Conservation (phyloP, 768 basidiomycete species). For the Thelephora ganbajun region DNA sequence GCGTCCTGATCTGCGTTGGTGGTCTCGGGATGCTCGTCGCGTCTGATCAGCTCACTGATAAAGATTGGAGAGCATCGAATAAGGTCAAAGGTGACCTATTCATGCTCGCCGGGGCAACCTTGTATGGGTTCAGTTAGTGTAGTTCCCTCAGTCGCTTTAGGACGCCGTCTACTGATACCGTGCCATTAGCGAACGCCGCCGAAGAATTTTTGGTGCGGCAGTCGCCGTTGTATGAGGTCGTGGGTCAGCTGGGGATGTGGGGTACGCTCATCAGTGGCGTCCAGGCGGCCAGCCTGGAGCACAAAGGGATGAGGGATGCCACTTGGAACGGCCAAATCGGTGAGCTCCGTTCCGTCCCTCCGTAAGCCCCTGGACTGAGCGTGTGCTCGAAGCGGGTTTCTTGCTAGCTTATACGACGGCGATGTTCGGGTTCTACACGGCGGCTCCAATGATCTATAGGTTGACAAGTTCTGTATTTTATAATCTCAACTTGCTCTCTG, state of each 20-base stretch:
- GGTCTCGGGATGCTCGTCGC: slow-evolving; percentile 72
- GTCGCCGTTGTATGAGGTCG: slow-evolving; percentile 74
- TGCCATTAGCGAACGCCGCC: slow-evolving; percentile 58
- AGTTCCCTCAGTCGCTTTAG: neutral
- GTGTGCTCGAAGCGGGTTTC: slow-evolving; percentile 28
- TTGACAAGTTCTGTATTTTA: slow-evolving; percentile 77
- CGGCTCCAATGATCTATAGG: slow-evolving; percentile 76
- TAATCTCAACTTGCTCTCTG: slow-evolving; percentile 75
- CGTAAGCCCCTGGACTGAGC: neutral
- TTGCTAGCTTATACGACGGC: slow-evolving; percentile 44
- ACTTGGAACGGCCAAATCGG: slow-evolving; percentile 65
- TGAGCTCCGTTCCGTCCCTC: slow-evolving; percentile 19
- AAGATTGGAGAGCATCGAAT: slow-evolving; percentile 51
- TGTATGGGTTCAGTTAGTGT: slow-evolving; percentile 70
- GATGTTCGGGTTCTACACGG: slow-evolving; percentile 76
- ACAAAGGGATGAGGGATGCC: slow-evolving; percentile 44
- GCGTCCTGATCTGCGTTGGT: slow-evolving; percentile 55
- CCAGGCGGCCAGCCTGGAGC: slow-evolving; percentile 66
- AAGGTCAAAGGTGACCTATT: slow-evolving; percentile 73
- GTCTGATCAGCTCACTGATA: slow-evolving; percentile 66
- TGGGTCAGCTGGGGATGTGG: slow-evolving; percentile 80
- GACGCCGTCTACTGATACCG: neutral
- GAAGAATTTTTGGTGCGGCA: slow-evolving; percentile 79
- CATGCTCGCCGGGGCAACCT: slow-evolving; percentile 75
- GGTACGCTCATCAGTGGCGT: slow-evolving; percentile 68